Evolutionary conservation across 169 alveolate genomes (phyloP), one percentile per base, ranked within the genome.

Genomic region (Babesia divergens): DNA sequence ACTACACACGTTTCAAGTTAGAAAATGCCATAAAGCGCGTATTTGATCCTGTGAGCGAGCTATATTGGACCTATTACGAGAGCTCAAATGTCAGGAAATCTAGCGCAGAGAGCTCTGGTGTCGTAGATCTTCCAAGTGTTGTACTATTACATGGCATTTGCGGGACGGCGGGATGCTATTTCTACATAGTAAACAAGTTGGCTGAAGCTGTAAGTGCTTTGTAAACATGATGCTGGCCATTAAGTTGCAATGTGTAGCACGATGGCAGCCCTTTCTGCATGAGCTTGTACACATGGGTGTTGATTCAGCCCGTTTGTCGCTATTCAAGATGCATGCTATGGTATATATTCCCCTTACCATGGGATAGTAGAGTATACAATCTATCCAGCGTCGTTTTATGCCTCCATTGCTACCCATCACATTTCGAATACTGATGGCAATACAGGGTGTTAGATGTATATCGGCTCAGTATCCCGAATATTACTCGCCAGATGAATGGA

Each of bases 131-230:
- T 34, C 65, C 66, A n/a, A 20, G 49, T 14, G 83, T 87, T 32
- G 84, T 87, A 35, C 80, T 87, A 43, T 64, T 87, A 26, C 93
- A 87, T 51, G 93, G 93, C 35, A 79, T 87, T 42, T 87, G 93
- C 58, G 93, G 93, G n/a, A 87, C 93, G 7, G 93, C 93, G 18
- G 93, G 91, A 22, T 87, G 90, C 65, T 87, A 82, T 49, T 87
- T 87, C 74, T 87, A 87, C 56, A 53, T 83, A 20, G 38, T 87
- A 49, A 70, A 83, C 49, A 46, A 51, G 31, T 51, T 87, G 49
- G 44, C 84, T 13, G 84, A 79, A 58, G 53, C 54, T 35, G 82
- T 79, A 51, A 40, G 74, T 66, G 7, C 14, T 24, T 1, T 43
- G 7, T 38, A 26, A 35, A 31, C 28, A 28, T 7, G 18, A 0